Evolutionary conservation across 2,329 filamentous ascomycete species (phyloP).

Genomic region (Aspergillus awamori): DNA sequence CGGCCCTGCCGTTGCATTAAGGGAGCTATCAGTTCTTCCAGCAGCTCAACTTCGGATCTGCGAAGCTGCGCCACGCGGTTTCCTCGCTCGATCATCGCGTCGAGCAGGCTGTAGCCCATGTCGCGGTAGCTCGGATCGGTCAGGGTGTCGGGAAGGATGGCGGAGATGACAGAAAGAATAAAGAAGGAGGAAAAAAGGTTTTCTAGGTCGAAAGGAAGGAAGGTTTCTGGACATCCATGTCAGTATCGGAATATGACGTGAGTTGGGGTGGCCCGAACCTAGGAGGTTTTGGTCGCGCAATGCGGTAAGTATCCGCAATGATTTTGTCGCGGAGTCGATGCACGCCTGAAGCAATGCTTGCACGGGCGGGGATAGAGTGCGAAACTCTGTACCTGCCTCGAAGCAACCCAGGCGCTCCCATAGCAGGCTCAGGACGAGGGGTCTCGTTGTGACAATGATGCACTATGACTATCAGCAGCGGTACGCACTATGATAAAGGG

Average conservation of each 20-base stretch:
- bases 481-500: background rate
- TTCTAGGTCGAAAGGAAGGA: constrained; percentile 41
- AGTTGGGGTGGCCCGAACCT: constrained; percentile 11
- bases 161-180: constrained; percentile 35
- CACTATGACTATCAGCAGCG: constrained; percentile 17
- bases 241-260: background rate
- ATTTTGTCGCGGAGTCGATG: constrained; percentile 27
- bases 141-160: constrained; percentile 46
- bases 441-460: constrained; percentile 31
- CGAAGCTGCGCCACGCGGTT: constrained; percentile 27
- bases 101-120: constrained; percentile 20
- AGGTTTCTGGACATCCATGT: constrained; percentile 20
- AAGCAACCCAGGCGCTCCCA: constrained; percentile 25
- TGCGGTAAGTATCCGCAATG: constrained; percentile 25
- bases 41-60: constrained; percentile 26
- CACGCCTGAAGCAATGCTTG: constrained; percentile 27
- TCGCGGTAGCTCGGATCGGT: constrained; percentile 49
- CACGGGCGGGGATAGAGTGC: constrained; percentile 24
- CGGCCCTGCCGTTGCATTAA: constrained; percentile 3
- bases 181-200: constrained; percentile 39
- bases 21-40: constrained; percentile 24
- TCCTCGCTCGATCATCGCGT: constrained; percentile 25
- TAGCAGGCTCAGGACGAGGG: constrained; percentile 24
- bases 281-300: constrained; percentile 29
- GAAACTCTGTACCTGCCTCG: constrained; percentile 20